A percentile compares a stretch with the other conserved stretches of the same genome.
phyloP scores from a whole-genome alignment of 352 stramenopile genomes.

The Globisporangium irregulare region DNA sequence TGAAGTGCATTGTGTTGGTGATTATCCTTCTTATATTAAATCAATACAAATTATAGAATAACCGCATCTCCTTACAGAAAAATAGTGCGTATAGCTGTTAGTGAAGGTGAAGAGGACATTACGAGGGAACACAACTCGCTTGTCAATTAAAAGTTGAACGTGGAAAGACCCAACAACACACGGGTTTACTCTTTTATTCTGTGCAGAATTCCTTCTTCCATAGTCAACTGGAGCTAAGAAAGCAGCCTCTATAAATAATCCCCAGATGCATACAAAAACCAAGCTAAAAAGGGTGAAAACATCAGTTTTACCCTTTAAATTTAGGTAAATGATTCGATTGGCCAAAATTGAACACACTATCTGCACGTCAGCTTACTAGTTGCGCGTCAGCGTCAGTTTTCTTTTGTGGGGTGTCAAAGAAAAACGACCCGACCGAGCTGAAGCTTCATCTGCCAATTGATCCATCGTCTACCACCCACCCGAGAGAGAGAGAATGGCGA shows the following conservation, averaged over 20 bases:
- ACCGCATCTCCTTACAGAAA: background rate
- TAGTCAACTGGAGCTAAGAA: background rate
- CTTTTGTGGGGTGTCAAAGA: slow-evolving; percentile 3
- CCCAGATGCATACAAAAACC: background rate
- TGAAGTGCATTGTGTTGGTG: background rate
- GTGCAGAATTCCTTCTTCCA: background rate
- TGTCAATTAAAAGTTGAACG: background rate
- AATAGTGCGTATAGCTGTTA: background rate
- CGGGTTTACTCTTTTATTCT: background rate
- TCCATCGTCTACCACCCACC: background rate
- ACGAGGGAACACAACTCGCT: background rate
- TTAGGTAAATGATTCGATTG: background rate
- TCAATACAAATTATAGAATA: background rate
- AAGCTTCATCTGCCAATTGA: slow-evolving; percentile 11
- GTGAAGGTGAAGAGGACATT: background rate
- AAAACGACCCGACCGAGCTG: slow-evolving; percentile 2
- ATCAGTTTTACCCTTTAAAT: background rate
- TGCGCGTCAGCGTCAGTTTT: background rate
- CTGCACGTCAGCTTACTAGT: background rate
- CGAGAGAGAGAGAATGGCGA: slow-evolving; percentile 3
- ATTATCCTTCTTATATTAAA: background rate
- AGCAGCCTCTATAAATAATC: background rate
- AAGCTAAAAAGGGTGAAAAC: background rate
- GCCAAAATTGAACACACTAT: background rate
- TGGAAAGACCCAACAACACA: too few relatives aligned